phyloP scores from a whole-genome alignment of 257 asterid species.

The Solanum etuberosum region DNA sequence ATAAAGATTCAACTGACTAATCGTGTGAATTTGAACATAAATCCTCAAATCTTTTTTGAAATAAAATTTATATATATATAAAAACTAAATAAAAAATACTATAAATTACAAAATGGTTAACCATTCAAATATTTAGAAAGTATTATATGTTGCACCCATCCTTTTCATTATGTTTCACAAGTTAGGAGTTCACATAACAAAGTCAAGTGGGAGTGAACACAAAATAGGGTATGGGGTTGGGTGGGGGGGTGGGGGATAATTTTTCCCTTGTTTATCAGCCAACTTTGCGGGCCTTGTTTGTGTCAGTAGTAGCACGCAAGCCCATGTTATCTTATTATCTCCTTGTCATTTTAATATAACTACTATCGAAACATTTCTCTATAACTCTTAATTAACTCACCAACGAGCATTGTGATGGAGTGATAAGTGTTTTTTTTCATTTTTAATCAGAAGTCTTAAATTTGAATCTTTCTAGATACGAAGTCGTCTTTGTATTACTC shows the following conservation, averaged over 20 bases:
- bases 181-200: background rate
- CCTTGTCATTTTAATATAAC: background rate
- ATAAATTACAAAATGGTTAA: too few relatives aligned
- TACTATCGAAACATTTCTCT: background rate
- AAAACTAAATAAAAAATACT: too few relatives aligned
- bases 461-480: too few relatives aligned
- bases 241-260: background rate
- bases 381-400: background rate
- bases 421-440: too few relatives aligned
- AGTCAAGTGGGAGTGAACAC: background rate
- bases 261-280: slow-evolving; percentile 12
- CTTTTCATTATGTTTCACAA: background rate
- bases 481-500: too few relatives aligned
- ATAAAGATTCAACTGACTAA: too few relatives aligned
- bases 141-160: background rate
- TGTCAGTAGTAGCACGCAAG: slow-evolving; percentile 24
- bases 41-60: too few relatives aligned
- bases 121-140: background rate
- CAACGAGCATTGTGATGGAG: too few relatives aligned
- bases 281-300: slow-evolving; percentile 28
- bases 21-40: background rate
- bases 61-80: too few relatives aligned
- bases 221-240: background rate
- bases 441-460: too few relatives aligned
- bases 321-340: slow-evolving; percentile 30